Base-by-base conservation (phyloP, 768 basidiomycete species). In the Mrakia gelida region DNA sequence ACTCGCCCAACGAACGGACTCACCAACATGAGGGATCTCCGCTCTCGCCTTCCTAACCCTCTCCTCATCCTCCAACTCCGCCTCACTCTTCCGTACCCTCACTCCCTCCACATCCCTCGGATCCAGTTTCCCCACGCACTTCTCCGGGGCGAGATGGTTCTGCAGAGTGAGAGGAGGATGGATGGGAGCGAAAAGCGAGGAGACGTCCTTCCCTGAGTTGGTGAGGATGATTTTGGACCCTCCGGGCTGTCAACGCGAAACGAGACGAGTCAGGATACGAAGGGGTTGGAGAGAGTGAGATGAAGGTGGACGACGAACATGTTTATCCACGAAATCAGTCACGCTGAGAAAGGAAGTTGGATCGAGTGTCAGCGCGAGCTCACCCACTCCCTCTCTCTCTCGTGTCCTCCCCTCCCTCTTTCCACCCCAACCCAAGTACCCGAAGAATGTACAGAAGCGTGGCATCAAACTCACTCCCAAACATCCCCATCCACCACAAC, bases 141-240 rank as follows among this genome's bases (percentile, higher is more conserved):
- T 30, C 2, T 30, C 34, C 3, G 72, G 72, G 16, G 26, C 30
- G 62, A 75, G 65, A 11, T 71, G 41, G 2, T 11, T 68, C 62
- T 75, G 30, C 0, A 79, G 45, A n/a, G 78, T 79, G 26, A 62
- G 45, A 2, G 74, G 78, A 34, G 78, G 78, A 56, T 79, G 78
- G 38, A 79, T 79, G 26, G 78, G 78, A 30, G 71, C 75, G 56
- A 75, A 79, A 21, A 79, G 61, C 0, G 49, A 38, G 15, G 74
- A 71, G 7, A 72, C 70, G 49, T 79, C 78, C 11, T 72, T 75
- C 9, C 65, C 67, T 3, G 78, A 54, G 62, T 79, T 71, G 45
- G 56, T 1, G 56, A 71, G 32, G 30, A 79, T 79, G 68, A 79
- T 79, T 8, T 75, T 71, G 23, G 78, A 45, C 10, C 78, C 78